Evolutionary conservation across 768 basidiomycete species (phyloP).

Genomic region (Suillus subaureus): DNA sequence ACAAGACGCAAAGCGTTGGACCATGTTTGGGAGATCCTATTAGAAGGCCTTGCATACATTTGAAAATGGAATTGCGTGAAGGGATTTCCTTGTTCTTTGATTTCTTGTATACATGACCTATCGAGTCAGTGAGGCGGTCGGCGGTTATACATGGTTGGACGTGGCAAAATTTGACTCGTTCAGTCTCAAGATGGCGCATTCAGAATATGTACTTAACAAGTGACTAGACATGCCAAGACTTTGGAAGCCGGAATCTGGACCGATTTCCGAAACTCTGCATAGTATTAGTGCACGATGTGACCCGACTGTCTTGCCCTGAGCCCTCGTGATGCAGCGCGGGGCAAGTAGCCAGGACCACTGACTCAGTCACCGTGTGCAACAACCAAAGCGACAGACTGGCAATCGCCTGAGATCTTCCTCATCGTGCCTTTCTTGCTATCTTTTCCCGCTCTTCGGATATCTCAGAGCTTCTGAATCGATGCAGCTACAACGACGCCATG

Average conservation of each 20-base stretch:
- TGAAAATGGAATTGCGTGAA: constrained; percentile 1
- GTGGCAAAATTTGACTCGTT: background rate
- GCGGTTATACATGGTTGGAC: background rate
- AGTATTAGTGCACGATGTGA: no score
- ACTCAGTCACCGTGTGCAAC: background rate
- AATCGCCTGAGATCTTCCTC: background rate
- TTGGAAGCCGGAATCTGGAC: background rate
- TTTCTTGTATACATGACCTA: background rate
- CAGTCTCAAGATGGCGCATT: background rate
- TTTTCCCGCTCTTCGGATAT: background rate
- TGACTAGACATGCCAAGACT: no score
- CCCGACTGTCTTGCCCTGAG: background rate
- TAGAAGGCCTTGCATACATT: constrained; percentile 35
- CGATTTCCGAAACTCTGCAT: no score
- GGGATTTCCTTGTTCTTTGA: background rate
- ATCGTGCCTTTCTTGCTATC: background rate
- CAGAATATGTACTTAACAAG: no score
- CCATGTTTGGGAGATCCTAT: constrained; percentile 92
- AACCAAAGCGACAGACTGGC: background rate
- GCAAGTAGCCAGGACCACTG: background rate
- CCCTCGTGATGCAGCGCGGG: background rate
- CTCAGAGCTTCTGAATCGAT: background rate
- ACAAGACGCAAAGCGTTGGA: constrained; percentile 90
- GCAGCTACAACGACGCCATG: background rate
- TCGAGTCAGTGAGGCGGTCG: background rate